These are phyloP conservation scores for Penicillium sp. DNA, from an alignment of 2,329 filamentous ascomycete species.

Conservation along the genomic window DNA sequence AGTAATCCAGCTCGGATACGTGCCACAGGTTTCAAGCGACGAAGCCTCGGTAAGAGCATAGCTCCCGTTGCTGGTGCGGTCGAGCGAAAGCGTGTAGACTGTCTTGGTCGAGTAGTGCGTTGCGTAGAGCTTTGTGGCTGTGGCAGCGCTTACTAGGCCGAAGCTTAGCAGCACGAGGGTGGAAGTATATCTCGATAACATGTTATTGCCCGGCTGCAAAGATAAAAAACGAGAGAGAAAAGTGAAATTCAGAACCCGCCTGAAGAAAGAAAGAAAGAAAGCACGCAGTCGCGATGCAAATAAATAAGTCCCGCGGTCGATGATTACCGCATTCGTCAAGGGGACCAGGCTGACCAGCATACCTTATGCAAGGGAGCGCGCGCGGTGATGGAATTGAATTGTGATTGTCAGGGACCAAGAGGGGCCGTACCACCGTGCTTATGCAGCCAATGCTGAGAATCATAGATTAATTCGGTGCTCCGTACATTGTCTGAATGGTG, in stretches of 20 bases:
- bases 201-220: not conserved
- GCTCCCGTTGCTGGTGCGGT: constrained; percentile 28
- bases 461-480: not conserved
- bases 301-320: not conserved
- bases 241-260: not conserved
- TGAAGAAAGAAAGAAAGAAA: not conserved
- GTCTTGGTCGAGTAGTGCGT: constrained; percentile 43
- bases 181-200: not conserved
- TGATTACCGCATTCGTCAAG: constrained; percentile 6
- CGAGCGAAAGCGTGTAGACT: constrained; percentile 40
- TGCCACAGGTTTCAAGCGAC: constrained; percentile 37
- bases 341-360: not conserved
- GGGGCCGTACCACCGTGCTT: not conserved
- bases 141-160: constrained; percentile 7
- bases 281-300: not conserved
- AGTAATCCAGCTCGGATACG: constrained; percentile 44
- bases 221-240: not conserved
- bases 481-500: not conserved
- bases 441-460: not conserved
- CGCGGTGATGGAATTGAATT: not conserved
- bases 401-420: not conserved
- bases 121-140: constrained; percentile 37
- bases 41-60: constrained; percentile 30
- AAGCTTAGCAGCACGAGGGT: not conserved
- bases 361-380: not conserved